These are phyloP conservation scores for Leishmania mexicana DNA, from an alignment of 208 protist genomes.

Conservation along the genomic window DNA sequence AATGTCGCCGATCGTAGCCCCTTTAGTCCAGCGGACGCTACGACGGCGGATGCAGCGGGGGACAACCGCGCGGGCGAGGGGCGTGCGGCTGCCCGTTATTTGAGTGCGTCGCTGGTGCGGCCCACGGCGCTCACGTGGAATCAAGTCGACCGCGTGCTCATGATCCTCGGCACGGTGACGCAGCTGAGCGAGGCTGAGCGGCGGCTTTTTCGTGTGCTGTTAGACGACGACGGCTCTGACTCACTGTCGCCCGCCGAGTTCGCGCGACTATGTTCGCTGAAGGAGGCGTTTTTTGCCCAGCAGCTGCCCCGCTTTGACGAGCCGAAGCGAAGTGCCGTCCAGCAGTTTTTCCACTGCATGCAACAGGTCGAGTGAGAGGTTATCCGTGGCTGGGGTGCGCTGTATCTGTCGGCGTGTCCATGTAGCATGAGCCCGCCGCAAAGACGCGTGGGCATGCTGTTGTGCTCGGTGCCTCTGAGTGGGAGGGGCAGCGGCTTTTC, in stretches of 20 bases:
- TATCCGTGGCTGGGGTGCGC: neutral
- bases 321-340: conserved; percentile 52
- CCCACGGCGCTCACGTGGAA: conserved; percentile 46
- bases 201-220: conserved; percentile 45
- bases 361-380: conserved; percentile 58
- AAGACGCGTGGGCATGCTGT: neutral
- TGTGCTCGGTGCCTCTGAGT: neutral
- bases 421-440: neutral
- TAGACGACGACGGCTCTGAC: conserved; percentile 62
- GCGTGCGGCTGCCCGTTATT: neutral
- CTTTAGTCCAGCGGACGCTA: neutral
- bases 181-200: conserved; percentile 43
- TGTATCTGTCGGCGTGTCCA: neutral
- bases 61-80: neutral
- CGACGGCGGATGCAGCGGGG: neutral
- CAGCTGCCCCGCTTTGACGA: conserved; percentile 55
- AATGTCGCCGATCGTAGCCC: no score
- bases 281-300: conserved; percentile 47
- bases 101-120: conserved; percentile 23
- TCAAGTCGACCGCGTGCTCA: conserved; percentile 56
- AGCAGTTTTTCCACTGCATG: conserved; percentile 81
- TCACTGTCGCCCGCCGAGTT: conserved; percentile 69
- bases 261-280: conserved; percentile 43
- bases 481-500: neutral
- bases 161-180: conserved; percentile 31